phyloP scores from a whole-genome alignment of 2,329 filamentous ascomycete species.

The Leptographium flavum region DNA sequence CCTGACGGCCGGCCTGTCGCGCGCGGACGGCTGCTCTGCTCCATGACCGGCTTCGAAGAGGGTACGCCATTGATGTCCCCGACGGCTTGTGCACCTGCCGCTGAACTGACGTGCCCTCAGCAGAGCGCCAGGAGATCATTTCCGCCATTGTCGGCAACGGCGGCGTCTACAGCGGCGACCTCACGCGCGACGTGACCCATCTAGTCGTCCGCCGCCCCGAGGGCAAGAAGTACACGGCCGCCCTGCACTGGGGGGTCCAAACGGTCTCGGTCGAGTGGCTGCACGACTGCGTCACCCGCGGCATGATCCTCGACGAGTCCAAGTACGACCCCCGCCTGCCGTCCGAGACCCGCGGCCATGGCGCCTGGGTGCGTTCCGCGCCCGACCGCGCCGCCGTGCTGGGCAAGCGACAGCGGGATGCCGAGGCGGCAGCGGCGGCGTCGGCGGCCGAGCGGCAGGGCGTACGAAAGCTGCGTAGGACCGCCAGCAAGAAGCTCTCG shows the following conservation, averaged over 20 bases:
- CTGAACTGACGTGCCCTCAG: conserved; percentile 24
- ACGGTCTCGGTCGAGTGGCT: conserved; percentile 80
- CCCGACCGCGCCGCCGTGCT: conserved; percentile 25
- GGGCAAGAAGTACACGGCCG: conserved; percentile 82
- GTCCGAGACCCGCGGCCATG: conserved; percentile 55
- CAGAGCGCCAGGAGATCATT: conserved; percentile 57
- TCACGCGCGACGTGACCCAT: conserved; percentile 77
- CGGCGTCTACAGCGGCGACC: conserved; percentile 72
- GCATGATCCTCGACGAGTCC: conserved; percentile 82
- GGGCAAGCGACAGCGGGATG: conserved; percentile 45
- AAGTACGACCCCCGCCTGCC: conserved; percentile 67
- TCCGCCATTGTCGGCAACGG: conserved; percentile 55
- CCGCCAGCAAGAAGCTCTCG: conserved; percentile 69
- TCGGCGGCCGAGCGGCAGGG: conserved; percentile 35
- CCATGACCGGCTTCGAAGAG: conserved; percentile 44
- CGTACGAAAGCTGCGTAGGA: conserved; percentile 71
- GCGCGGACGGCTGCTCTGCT: conserved; percentile 32
- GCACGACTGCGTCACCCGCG: conserved; percentile 63
- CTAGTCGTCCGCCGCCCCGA: conserved; percentile 66
- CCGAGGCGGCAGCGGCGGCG: conserved; percentile 17
- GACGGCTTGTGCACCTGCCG: too few relatives aligned
- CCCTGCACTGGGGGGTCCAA: conserved; percentile 66
- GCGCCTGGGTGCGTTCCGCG: conserved; percentile 52
- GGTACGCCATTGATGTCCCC: conserved; percentile 10
- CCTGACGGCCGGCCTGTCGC: conserved; percentile 15